Conservation (phyloP, 495 filamentous ascomycete genomes). For the Lasiosphaeria hispida region DNA sequence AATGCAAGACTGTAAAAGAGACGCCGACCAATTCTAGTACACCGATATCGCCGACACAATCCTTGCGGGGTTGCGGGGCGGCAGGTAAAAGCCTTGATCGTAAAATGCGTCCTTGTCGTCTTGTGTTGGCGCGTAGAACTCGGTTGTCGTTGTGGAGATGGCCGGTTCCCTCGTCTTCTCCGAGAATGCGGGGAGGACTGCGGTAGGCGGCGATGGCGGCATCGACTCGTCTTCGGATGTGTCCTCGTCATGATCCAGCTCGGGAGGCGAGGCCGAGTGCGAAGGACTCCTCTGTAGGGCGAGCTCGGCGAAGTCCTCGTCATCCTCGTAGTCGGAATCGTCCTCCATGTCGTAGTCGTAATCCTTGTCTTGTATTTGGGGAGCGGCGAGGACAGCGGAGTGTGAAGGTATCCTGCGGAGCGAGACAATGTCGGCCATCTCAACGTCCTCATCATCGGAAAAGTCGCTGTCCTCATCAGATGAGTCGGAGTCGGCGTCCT, state of each 20-base stretch:
- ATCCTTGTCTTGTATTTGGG: conserved; percentile 26
- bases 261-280: conserved; percentile 67
- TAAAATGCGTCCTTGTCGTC: conserved; percentile 53
- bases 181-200: conserved; percentile 64
- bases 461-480: conserved; percentile 32
- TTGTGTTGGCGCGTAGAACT: conserved; percentile 10
- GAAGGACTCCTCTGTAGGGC: conserved; percentile 72
- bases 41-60: conserved; percentile 50
- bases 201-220: conserved; percentile 78
- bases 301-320: conserved; percentile 68
- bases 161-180: conserved; percentile 56
- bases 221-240: conserved; percentile 67
- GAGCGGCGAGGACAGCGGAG: conserved; percentile 23
- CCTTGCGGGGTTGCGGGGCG: conserved; percentile 44
- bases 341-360: conserved; percentile 59
- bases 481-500: conserved; percentile 53
- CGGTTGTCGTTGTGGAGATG: conserved; percentile 17
- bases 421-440: conserved; percentile 51
- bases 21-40: conserved; percentile 33
- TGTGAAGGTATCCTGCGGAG: conserved; percentile 45
- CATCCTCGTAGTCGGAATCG: conserved; percentile 51
- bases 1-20: conserved; percentile 10
- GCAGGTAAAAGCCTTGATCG: conserved; percentile 61
- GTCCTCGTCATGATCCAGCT: conserved; percentile 68
- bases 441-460: conserved; percentile 47